Base-by-base conservation (phyloP, 768 basidiomycete genomes). In the Obba rivulosa region DNA sequence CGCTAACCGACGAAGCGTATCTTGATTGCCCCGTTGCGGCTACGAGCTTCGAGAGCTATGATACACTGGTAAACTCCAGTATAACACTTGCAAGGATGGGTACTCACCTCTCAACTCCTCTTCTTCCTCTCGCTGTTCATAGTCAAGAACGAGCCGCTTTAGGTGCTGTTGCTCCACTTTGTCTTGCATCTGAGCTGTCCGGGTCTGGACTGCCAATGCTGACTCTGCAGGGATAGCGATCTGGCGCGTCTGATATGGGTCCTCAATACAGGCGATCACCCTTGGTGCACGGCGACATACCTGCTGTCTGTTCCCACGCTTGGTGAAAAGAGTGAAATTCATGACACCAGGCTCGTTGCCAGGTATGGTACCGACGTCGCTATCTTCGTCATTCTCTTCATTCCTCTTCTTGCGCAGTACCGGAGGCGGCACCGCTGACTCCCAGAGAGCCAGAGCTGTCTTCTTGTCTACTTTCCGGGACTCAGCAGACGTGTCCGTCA, bases 111-210 rank as follows among this genome's bases (percentile, higher is more conserved):
- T 87, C 57, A 87, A 59, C 59, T 89, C 87, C 62, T 90, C 87
- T 3, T 78, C 85, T 67, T 91, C 90, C 65, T 92, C 91, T 28
- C 85, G 85, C 58, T 92, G 90, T 61, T 92, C 91, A 54, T 92
- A 93, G 62, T 92, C 79, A 45, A 95, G 77, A 3, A 96, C 96
- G 17, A 98, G 77, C n/a, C 85, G 81, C 71, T 99, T 99, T 56
- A 99, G 71, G 52, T 97, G 91, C 65, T 98, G 92, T 57, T 98
- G 95, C 62, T 99, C 96, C 7, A 90, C 92, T 67, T 86, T 90
- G 67, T 94, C 92, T 63, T 93, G 92, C 53, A 90, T 71, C 61
- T 97, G 96, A 37, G 96, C 91, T 2, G 87, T 81, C 24, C 86
- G 82, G 2, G 93, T 94, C 59, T 96, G 92, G 43, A 93, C 76